These are phyloP conservation scores for Globisporangium parvum DNA, from an alignment of 352 stramenopile genomes.

Conservation along the genomic window DNA sequence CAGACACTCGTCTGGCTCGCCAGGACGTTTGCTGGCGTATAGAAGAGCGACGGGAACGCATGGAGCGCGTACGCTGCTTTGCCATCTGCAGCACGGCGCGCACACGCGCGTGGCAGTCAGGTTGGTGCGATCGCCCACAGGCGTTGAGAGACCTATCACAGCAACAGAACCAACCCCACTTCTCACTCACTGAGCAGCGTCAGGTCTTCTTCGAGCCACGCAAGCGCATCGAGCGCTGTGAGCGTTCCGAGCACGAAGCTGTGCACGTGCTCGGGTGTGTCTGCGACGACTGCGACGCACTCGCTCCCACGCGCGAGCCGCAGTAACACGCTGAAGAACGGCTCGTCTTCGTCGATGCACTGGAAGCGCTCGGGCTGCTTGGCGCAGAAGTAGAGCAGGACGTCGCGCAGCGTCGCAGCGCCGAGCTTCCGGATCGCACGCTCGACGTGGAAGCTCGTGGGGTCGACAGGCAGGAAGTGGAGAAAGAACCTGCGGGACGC, in stretches of 20 bases:
- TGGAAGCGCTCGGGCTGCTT: constrained; percentile 21
- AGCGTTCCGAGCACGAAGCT: constrained; percentile 36
- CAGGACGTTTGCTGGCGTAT: constrained; percentile 23
- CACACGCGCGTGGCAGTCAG: neutral
- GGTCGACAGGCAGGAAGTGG: constrained; percentile 25
- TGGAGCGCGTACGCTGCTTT: constrained; percentile 27
- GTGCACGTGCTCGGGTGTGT: constrained; percentile 8
- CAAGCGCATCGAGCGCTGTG: constrained; percentile 34
- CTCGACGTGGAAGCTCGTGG: constrained; percentile 33
- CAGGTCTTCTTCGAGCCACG: constrained; percentile 54
- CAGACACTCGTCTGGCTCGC: constrained; percentile 19
- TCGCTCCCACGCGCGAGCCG: constrained; percentile 40
- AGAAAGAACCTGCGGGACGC: constrained; percentile 23
- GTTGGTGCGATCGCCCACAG: too few relatives aligned
- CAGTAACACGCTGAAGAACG: constrained; percentile 51
- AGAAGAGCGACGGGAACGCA: constrained; percentile 48
- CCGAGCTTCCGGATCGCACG: constrained; percentile 32
- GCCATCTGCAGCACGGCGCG: constrained; percentile 15
- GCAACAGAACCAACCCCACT: neutral
- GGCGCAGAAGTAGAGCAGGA: constrained; percentile 22
- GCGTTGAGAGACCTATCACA: too few relatives aligned
- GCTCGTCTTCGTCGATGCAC: constrained; percentile 35
- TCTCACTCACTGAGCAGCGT: constrained; percentile 41
- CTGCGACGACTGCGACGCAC: constrained; percentile 32
- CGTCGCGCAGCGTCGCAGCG: constrained; percentile 22